Conservation (phyloP, 1,139 yeast genomes). For the Candida gigantensis region DNA sequence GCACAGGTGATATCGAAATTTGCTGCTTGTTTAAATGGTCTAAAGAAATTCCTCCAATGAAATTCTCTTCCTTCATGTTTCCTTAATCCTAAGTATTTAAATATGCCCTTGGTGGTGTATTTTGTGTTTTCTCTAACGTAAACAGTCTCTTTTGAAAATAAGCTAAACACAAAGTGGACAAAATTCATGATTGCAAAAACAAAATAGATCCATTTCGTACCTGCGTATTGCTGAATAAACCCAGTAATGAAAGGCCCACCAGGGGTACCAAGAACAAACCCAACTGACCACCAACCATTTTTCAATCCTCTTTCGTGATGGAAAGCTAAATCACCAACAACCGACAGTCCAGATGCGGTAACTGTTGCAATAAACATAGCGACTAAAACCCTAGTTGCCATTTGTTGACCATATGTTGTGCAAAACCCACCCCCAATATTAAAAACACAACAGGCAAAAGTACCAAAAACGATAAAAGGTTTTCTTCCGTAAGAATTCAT, state of each 20-base stretch:
- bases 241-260: conserved; percentile 20
- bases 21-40: conserved; percentile 18
- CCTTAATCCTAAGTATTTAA: conserved; percentile 12
- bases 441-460: conserved; percentile 15
- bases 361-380: conserved; percentile 17
- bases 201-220: conserved; percentile 18
- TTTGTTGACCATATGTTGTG: conserved; percentile 18
- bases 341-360: conserved; percentile 18
- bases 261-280: conserved; percentile 18
- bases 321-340: conserved; percentile 19
- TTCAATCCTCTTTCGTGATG: conserved; percentile 19
- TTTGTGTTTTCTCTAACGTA: conserved; percentile 11
- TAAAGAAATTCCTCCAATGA: conserved; percentile 10
- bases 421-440: conserved; percentile 20
- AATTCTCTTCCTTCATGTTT: conserved; percentile 10
- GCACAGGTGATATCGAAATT: conserved; percentile 16
- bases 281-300: conserved; percentile 21
- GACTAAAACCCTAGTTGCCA: conserved; percentile 19
- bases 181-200: conserved; percentile 19
- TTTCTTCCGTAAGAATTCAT: conserved; percentile 20
- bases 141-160: conserved; percentile 17
- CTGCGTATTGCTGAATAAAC: conserved; percentile 16
- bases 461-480: conserved; percentile 12
- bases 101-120: conserved; percentile 1
- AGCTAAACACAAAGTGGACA: conserved; percentile 14